These are phyloP conservation scores for Thelonectria blattea DNA, from an alignment of 2,329 filamentous ascomycete genomes.

Conservation along the genomic window DNA sequence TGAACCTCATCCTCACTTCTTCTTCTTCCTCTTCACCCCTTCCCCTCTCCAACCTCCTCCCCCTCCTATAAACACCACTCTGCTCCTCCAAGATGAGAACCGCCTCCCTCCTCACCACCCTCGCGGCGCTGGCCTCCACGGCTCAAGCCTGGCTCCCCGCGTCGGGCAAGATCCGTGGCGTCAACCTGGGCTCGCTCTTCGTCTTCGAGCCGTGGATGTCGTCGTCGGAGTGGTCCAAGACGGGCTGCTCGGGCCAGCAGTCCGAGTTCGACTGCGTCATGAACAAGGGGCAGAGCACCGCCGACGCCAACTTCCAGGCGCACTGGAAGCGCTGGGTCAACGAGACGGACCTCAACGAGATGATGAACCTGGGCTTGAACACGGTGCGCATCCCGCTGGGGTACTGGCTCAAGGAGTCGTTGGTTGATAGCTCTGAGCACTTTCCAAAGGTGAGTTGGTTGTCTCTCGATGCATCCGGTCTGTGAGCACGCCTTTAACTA, in stretches of 20 bases:
- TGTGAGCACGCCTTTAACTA: too few species aligned
- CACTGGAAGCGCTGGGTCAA: constrained; percentile 61
- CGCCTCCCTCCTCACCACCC: constrained; percentile 13
- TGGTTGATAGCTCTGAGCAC: constrained; percentile 56
- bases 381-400: constrained; percentile 61
- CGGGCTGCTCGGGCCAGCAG: constrained; percentile 53
- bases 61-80: background rate
- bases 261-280: constrained; percentile 62
- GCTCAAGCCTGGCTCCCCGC: constrained; percentile 32
- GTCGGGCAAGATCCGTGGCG: constrained; percentile 55
- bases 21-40: background rate
- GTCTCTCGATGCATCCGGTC: too few species aligned
- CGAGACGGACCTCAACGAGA: constrained; percentile 54
- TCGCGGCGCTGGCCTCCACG: constrained; percentile 24
- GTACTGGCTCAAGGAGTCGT: constrained; percentile 60
- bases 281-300: constrained; percentile 52
- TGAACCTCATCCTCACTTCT: background rate
- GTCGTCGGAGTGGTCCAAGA: constrained; percentile 50
- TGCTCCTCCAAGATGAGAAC: constrained; percentile 18
- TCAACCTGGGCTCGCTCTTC: constrained; percentile 60
- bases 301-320: constrained; percentile 53
- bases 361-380: constrained; percentile 57
- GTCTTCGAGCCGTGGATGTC: constrained; percentile 62
- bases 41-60: background rate
- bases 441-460: constrained; percentile 47